Evolutionary conservation across 129 eudicot species (phyloP).

Genomic region (Tanacetum coccineum): DNA sequence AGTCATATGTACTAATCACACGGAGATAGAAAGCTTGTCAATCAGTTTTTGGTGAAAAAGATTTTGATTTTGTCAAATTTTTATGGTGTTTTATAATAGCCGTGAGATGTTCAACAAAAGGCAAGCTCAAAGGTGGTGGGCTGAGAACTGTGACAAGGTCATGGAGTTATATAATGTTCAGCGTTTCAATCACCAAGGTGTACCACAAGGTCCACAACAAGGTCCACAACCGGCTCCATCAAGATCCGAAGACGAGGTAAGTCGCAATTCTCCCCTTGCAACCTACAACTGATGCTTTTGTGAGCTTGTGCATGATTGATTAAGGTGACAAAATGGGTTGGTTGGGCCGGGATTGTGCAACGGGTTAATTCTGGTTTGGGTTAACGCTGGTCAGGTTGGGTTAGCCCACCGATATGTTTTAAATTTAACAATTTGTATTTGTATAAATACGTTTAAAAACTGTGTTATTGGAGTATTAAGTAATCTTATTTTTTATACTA

Average conservation of each 20-base stretch:
- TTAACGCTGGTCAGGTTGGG: background rate
- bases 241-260: slow-evolving; percentile 73
- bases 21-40: background rate
- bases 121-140: slow-evolving; percentile 99
- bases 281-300: background rate
- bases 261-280: background rate
- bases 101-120: slow-evolving; percentile 96
- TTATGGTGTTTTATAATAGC: slow-evolving; percentile 42
- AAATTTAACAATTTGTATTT: background rate
- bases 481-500: background rate
- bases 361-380: background rate
- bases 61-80: slow-evolving; percentile 20
- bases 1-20: too few species aligned
- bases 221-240: slow-evolving; percentile 55
- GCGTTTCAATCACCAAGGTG: slow-evolving; percentile 56
- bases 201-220: slow-evolving; percentile 46
- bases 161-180: slow-evolving; percentile 96
- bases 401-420: background rate
- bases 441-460: background rate
- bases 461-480: background rate
- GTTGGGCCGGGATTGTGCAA: slow-evolving; percentile 3
- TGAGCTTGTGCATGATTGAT: slow-evolving; percentile 2
- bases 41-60: slow-evolving; percentile 7
- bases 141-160: slow-evolving; percentile 87
- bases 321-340: background rate